phyloP scores from a whole-genome alignment of 345 rosid species.

The Hibiscus trionum region DNA sequence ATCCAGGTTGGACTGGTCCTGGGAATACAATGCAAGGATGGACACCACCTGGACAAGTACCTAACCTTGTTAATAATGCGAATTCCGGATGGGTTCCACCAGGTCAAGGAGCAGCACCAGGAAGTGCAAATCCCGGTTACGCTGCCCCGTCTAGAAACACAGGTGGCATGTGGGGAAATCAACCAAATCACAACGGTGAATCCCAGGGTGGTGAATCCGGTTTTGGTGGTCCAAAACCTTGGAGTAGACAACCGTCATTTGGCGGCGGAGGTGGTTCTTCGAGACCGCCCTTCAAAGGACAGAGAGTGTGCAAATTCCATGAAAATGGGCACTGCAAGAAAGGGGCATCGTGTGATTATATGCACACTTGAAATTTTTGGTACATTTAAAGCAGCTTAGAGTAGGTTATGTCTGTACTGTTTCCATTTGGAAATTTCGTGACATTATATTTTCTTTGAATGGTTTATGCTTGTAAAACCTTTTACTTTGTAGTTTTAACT shows the following conservation, averaged over 20 bases:
- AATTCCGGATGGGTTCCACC: slow-evolving; percentile 41
- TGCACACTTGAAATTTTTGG: slow-evolving; percentile 33
- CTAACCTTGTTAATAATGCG: slow-evolving; percentile 26
- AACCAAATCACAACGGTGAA: slow-evolving; percentile 49
- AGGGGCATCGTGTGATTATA: slow-evolving; percentile 65
- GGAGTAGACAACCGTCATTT: slow-evolving; percentile 50
- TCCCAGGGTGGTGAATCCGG: slow-evolving; percentile 47
- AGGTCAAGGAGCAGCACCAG: slow-evolving; percentile 36
- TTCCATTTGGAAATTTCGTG: background rate
- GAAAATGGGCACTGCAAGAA: slow-evolving; percentile 66
- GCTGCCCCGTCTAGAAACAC: slow-evolving; percentile 29
- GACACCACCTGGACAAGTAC: slow-evolving; percentile 48
- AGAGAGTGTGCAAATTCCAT: slow-evolving; percentile 50
- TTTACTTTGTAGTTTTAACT: background rate
- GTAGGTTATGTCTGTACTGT: background rate
- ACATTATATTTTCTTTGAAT: background rate
- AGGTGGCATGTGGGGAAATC: slow-evolving; percentile 39
- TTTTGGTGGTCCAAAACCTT: slow-evolving; percentile 43
- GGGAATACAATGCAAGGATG: slow-evolving; percentile 34
- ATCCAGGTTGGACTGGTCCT: slow-evolving; percentile 49
- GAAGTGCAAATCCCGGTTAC: slow-evolving; percentile 30
- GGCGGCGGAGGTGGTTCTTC: slow-evolving; percentile 36
- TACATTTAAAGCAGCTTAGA: slow-evolving; percentile 10
- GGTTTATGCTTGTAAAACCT: background rate
- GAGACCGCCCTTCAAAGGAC: slow-evolving; percentile 40